Conservation (phyloP, 1,139 yeast genomes). For the Magnusiomyces starmeri region DNA sequence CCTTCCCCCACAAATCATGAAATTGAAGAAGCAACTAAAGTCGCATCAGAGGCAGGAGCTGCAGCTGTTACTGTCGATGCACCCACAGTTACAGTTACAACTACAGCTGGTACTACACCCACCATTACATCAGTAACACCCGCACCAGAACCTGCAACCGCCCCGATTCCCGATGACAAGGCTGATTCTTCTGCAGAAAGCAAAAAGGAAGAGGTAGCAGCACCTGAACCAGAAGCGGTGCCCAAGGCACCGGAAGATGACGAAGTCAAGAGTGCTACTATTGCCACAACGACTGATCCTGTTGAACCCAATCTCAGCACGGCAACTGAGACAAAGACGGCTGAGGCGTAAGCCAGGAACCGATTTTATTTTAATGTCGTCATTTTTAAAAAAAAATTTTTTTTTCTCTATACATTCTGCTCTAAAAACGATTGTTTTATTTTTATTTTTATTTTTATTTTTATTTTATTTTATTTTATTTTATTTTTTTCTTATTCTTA, state of each 20-base stretch:
- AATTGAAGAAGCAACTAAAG: too few relatives aligned
- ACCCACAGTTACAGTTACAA: not conserved
- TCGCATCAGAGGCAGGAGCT: not conserved
- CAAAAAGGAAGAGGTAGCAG: not conserved
- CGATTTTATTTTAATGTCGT: not conserved
- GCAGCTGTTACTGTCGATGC: not conserved
- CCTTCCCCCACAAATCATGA: too few relatives aligned
- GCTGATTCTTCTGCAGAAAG: not conserved
- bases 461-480: not conserved
- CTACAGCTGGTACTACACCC: not conserved
- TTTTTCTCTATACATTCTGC: too few relatives aligned
- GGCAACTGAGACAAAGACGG: not conserved
- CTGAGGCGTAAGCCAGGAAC: not conserved
- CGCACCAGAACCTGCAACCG: not conserved
- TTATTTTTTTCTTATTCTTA: not conserved
- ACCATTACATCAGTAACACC: not conserved
- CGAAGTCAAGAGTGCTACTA: not conserved
- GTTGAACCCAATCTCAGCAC: not conserved
- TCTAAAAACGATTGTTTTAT: not conserved
- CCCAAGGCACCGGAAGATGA: not conserved
- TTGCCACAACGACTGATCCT: not conserved
- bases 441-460: not conserved
- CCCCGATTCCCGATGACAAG: not conserved
- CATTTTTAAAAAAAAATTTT: not conserved
- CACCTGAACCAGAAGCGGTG: not conserved